A percentile compares a stretch with the other conserved stretches of the same genome.
Conservation (phyloP, 257 asterid species). For the Buddleja alternifolia region DNA sequence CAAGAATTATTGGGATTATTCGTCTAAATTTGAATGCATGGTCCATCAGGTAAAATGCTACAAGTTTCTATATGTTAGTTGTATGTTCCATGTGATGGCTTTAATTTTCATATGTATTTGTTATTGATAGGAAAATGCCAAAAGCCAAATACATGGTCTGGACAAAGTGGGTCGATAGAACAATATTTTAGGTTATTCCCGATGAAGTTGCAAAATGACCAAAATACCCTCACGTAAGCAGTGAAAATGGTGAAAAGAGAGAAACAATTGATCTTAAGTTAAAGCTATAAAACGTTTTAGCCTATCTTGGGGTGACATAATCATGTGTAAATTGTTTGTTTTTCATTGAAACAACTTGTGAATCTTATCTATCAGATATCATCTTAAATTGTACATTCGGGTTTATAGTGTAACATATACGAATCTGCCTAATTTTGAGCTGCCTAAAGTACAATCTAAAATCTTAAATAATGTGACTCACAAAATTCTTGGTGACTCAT, state of each 20-base stretch:
- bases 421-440: neutral
- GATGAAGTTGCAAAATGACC: slow-evolving; percentile 33
- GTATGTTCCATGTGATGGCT: neutral
- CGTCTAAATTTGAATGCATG: slow-evolving; percentile 33
- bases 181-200: slow-evolving; percentile 66
- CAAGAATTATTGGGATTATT: slow-evolving; percentile 25
- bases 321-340: slow-evolving; percentile 23
- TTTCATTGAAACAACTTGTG: slow-evolving; percentile 14
- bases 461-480: neutral
- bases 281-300: slow-evolving; percentile 50
- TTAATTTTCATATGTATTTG: neutral
- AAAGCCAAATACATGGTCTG: slow-evolving; percentile 32
- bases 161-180: slow-evolving; percentile 39
- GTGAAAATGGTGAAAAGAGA: slow-evolving; percentile 39
- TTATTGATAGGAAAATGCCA: slow-evolving; percentile 47
- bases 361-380: slow-evolving; percentile 5
- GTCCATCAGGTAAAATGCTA: slow-evolving; percentile 42
- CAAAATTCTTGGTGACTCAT: no score
- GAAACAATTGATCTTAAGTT: slow-evolving; percentile 74
- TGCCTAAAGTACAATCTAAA: neutral
- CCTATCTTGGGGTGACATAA: slow-evolving; percentile 5
- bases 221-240: slow-evolving; percentile 31
- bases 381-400: neutral
- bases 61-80: no score
- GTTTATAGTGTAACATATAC: slow-evolving; percentile 17